phyloP scores from a whole-genome alignment of 225 moss, liverwort and hornwort genomes.

The Polytrichum formosum region DNA sequence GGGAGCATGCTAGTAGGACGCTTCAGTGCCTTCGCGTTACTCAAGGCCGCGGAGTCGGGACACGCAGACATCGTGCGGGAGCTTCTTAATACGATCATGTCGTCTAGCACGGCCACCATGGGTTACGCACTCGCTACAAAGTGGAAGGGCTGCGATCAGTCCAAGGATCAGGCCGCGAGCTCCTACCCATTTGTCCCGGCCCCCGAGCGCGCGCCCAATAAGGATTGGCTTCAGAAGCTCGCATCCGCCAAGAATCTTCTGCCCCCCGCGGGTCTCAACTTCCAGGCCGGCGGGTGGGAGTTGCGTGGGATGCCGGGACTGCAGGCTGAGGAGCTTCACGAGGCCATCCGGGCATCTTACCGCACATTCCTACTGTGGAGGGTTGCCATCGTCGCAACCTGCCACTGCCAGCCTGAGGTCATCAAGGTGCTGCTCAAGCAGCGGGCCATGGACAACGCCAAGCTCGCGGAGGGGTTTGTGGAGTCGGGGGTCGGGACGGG shows the following conservation, averaged over 20 bases:
- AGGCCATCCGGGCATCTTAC: conserved; percentile 30
- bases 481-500: neutral
- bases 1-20: conserved; percentile 28
- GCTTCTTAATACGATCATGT: conserved; percentile 35
- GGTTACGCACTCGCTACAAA: conserved; percentile 31
- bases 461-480: conserved; percentile 15
- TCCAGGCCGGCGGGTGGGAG: conserved; percentile 44
- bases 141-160: conserved; percentile 23
- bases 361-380: conserved; percentile 44
- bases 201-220: conserved; percentile 16
- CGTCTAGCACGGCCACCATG: conserved; percentile 37
- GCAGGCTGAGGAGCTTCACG: conserved; percentile 31
- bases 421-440: conserved; percentile 33
- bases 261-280: conserved; percentile 18
- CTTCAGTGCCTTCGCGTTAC: conserved; percentile 38
- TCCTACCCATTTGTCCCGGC: conserved; percentile 34
- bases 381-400: conserved; percentile 32
- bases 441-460: conserved; percentile 26
- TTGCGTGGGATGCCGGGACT: conserved; percentile 33
- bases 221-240: conserved; percentile 44
- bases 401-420: conserved; percentile 30
- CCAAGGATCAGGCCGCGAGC: neutral
- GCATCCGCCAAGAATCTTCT: conserved; percentile 23
- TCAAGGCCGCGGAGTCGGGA: conserved; percentile 43
- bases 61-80: conserved; percentile 44